Evolutionary conservation across 768 basidiomycete species (phyloP).

Genomic region (Termitomyces sp.): DNA sequence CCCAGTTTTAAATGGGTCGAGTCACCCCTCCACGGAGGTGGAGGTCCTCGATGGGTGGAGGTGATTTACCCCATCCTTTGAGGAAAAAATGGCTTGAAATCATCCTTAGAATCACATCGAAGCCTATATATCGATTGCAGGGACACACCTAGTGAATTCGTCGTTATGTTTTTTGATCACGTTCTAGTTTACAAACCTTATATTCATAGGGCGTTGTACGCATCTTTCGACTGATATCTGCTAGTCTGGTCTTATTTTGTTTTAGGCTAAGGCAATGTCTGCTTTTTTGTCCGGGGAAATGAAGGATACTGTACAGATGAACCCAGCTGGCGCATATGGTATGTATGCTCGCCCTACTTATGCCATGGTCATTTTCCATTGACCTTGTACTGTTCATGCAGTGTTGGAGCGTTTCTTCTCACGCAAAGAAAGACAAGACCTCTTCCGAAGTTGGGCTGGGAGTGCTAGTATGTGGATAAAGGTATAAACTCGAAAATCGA

Average conservation of each 20-base stretch:
- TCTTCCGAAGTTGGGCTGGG: slow-evolving; percentile 96
- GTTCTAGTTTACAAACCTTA: not conserved
- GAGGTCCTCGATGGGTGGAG: slow-evolving; percentile 90
- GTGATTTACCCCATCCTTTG: slow-evolving; percentile 32
- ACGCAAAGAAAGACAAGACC: slow-evolving; percentile 77
- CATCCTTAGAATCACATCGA: slow-evolving; percentile 72
- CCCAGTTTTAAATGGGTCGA: slow-evolving; percentile 95
- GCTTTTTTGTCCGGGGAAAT: slow-evolving; percentile 96
- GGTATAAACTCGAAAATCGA: slow-evolving; percentile 35
- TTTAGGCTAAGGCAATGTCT: slow-evolving; percentile 87
- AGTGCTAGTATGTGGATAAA: slow-evolving; percentile 94
- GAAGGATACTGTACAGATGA: slow-evolving; percentile 86
- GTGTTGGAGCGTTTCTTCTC: slow-evolving; percentile 90
- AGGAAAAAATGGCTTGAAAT: not conserved
- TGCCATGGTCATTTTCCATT: not conserved
- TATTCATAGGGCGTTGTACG: slow-evolving; percentile 67
- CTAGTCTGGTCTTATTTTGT: not conserved
- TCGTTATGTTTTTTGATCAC: not conserved
- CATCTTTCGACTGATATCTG: not conserved
- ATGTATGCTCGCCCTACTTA: slow-evolving; percentile 10
- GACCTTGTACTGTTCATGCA: slow-evolving; percentile 21
- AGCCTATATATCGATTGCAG: slow-evolving; percentile 79
- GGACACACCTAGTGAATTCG: slow-evolving; percentile 69
- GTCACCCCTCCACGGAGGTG: slow-evolving; percentile 74
- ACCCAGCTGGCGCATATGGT: slow-evolving; percentile 80